Conservation (phyloP, 2,329 filamentous ascomycete species). For the Exophiala phaeomuriformis region DNA sequence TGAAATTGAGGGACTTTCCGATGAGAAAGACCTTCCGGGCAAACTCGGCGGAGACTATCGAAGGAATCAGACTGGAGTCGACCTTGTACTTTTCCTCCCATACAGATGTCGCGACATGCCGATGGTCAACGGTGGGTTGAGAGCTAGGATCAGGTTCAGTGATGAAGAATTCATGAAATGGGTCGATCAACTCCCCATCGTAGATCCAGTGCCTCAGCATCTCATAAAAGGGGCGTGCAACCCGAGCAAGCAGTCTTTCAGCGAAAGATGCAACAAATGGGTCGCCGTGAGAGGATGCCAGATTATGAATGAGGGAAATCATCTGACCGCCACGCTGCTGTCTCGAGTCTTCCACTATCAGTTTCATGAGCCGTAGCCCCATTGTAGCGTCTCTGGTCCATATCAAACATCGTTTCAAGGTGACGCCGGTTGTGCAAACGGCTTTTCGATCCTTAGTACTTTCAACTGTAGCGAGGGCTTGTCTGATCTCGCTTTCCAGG, state of each 20-base stretch:
- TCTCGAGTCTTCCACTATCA: conserved; percentile 87
- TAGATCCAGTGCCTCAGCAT: conserved; percentile 97
- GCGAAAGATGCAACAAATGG: conserved; percentile 91
- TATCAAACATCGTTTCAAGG: conserved; percentile 87
- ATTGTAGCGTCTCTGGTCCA: conserved; percentile 98
- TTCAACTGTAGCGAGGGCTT: conserved; percentile 65
- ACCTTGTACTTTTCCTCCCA: conserved; percentile 98
- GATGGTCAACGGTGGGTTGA: conserved; percentile 44
- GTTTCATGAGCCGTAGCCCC: conserved; percentile 83
- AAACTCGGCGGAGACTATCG: conserved; percentile 87
- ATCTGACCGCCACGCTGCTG: conserved; percentile 78
- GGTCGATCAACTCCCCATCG: conserved; percentile 94
- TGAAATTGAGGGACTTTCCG: conserved; percentile 96
- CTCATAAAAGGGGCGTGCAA: conserved; percentile 92
- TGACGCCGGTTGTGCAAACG: conserved; percentile 81
- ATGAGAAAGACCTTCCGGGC: conserved; percentile 95
- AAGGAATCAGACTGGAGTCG: conserved; percentile 77
- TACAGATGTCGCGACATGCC: conserved; percentile 66
- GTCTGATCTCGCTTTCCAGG: conserved; percentile 81
- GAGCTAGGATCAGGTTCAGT: conserved; percentile 62
- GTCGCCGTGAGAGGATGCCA: conserved; percentile 89
- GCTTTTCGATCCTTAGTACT: conserved; percentile 58
- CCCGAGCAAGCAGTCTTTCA: conserved; percentile 74
- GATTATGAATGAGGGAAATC: conserved; percentile 86
- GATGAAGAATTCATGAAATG: conserved; percentile 92